phyloP scores from a whole-genome alignment of 192 early-diverging fungal genomes.

The Tieghemiomyces parasiticus region DNA sequence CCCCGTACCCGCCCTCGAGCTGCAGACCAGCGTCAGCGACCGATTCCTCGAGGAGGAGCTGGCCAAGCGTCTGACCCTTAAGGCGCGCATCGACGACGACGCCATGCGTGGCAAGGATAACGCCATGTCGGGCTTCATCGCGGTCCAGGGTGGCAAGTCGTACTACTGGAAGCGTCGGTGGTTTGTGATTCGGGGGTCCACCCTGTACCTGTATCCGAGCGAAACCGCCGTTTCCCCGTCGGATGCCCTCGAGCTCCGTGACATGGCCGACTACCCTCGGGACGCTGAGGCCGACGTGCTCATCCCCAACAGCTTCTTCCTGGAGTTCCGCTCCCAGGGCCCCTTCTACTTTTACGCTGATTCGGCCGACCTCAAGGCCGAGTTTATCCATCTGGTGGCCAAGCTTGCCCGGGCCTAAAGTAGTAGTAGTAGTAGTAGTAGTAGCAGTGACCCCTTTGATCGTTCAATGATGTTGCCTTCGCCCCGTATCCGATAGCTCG shows the following conservation, averaged over 20 bases:
- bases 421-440: no score
- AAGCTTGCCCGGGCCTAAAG: background rate
- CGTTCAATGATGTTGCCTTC: no score
- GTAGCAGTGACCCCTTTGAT: no score
- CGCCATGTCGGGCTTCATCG: background rate
- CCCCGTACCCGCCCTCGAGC: background rate
- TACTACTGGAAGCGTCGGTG: conserved; percentile 37
- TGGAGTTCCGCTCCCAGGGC: conserved; percentile 24
- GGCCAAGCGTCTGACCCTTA: conserved; percentile 4
- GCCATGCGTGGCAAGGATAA: background rate
- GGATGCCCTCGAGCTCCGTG: conserved; percentile 23
- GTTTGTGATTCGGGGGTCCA: conserved; percentile 35
- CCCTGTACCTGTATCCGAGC: conserved; percentile 30
- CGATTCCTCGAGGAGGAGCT: conserved; percentile 2
- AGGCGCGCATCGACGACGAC: conserved; percentile 1
- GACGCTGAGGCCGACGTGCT: conserved; percentile 31
- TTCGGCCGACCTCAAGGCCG: conserved; percentile 19
- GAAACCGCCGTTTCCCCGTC: conserved; percentile 24
- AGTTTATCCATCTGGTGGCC: background rate
- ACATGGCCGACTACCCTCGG: conserved; percentile 19
- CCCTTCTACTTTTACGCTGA: conserved; percentile 35
- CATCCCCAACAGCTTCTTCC: conserved; percentile 34
- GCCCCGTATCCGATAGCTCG: no score
- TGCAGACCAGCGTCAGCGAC: background rate
- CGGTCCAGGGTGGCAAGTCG: background rate